Percentiles rank a stretch among this genome's conserved stretches.
Evolutionary conservation across 495 filamentous ascomycete genomes (phyloP).

Genomic region (Glarea lozoyensis): DNA sequence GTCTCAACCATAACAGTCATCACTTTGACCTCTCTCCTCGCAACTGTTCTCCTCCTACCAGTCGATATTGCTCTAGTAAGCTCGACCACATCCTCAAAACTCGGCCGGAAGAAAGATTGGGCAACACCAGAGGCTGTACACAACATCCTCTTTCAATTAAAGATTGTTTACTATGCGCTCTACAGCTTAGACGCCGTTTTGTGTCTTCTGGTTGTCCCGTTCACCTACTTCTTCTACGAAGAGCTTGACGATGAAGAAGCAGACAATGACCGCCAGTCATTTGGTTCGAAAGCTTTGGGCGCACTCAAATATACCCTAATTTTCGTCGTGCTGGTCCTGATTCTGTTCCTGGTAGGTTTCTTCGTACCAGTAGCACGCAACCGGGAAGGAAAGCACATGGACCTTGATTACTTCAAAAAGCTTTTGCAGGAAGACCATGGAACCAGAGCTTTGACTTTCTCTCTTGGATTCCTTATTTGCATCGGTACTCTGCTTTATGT

Average conservation of each 20-base stretch:
- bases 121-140: constrained; percentile 71
- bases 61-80: constrained; percentile 94
- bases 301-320: constrained; percentile 85
- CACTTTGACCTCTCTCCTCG: constrained; percentile 76
- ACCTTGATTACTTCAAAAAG: constrained; percentile 85
- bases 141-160: constrained; percentile 66
- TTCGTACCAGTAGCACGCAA: constrained; percentile 72
- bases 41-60: constrained; percentile 84
- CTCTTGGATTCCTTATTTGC: constrained; percentile 73
- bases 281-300: constrained; percentile 61
- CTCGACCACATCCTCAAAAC: constrained; percentile 65
- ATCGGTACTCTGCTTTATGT: constrained; percentile 78
- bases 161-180: constrained; percentile 83
- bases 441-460: constrained; percentile 86
- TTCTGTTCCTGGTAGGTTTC: constrained; percentile 86
- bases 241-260: constrained; percentile 84
- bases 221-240: constrained; percentile 97
- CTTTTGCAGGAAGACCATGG: constrained; percentile 79
- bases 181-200: constrained; percentile 90
- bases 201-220: constrained; percentile 84
- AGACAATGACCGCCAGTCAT: constrained; percentile 65
- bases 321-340: constrained; percentile 69
- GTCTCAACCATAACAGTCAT: constrained; percentile 79
- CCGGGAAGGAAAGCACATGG: constrained; percentile 50
- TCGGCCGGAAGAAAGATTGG: constrained; percentile 89